Percentiles rank a stretch among this genome's conserved stretches.
Conservation (phyloP, 2,329 filamentous ascomycete species). For the Sclerotinia subarctica region DNA sequence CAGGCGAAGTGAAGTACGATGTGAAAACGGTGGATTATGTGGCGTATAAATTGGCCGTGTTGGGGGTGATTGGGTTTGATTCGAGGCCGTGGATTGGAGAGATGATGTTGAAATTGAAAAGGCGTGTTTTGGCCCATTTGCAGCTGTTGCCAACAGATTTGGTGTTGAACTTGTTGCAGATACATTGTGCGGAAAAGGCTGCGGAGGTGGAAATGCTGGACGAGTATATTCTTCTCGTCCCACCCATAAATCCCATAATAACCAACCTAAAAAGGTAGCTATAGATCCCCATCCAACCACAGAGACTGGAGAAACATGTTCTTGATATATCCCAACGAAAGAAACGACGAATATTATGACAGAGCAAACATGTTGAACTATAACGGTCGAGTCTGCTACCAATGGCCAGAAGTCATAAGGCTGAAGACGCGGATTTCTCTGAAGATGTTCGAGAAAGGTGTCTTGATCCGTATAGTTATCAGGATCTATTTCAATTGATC, state of each 20-base stretch:
- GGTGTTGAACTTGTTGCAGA: constrained; percentile 34
- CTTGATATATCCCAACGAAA: constrained; percentile 85
- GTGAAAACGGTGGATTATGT: constrained; percentile 29
- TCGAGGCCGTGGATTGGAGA: constrained; percentile 35
- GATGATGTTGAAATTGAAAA: constrained; percentile 17
- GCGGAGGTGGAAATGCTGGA: constrained; percentile 21
- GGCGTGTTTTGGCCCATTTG: constrained; percentile 4
- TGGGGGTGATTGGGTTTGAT: constrained; percentile 53
- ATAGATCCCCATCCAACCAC: constrained; percentile 82
- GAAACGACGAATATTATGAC: constrained; percentile 93
- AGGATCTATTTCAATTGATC: constrained; percentile 59
- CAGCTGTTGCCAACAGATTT: constrained; percentile 25
- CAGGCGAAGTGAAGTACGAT: constrained; percentile 58
- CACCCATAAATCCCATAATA: constrained; percentile 89
- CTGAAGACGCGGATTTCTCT: constrained; percentile 87
- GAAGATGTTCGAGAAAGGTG: constrained; percentile 93
- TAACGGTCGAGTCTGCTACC: constrained; percentile 91
- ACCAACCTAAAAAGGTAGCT: constrained; percentile 82
- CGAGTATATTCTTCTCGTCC: constrained; percentile 57
- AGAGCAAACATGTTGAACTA: constrained; percentile 93
- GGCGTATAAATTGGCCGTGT: constrained; percentile 44
- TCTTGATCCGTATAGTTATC: constrained; percentile 98
- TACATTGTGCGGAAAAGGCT: constrained; percentile 25
- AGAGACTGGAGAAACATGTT: constrained; percentile 83
- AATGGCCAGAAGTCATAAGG: constrained; percentile 98